A percentile compares a stretch with the other conserved stretches of the same genome.
Evolutionary conservation across 139 green algal species (phyloP).

Genomic region (Marvania coccoides): DNA sequence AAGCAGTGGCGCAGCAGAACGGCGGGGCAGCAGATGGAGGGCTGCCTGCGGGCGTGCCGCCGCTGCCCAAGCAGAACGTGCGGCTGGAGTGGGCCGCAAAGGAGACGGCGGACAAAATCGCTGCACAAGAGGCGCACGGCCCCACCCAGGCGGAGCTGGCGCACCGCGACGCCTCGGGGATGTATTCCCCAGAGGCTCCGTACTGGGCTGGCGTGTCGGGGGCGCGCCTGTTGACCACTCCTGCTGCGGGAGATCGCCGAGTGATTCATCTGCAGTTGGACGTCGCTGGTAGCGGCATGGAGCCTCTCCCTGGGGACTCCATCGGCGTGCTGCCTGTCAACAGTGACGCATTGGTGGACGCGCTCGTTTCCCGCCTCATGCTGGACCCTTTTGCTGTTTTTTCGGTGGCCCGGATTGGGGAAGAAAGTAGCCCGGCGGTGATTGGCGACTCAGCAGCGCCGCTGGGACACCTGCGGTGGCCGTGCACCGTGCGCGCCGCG

Average conservation of each 20-base stretch:
- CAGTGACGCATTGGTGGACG: conserved; percentile 44
- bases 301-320: conserved; percentile 62
- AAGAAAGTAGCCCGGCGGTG: conserved; percentile 9
- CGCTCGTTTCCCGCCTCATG: conserved; percentile 44
- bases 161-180: conserved; percentile 34
- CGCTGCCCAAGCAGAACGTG: conserved; percentile 48
- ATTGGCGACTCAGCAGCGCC: conserved; percentile 11
- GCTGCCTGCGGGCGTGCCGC: conserved; percentile 43
- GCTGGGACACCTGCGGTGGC: conserved; percentile 58
- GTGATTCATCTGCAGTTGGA: conserved; percentile 87
- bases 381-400: conserved; percentile 43
- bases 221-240: conserved; percentile 25
- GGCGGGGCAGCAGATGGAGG: not conserved
- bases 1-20: not conserved
- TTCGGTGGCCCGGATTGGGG: conserved; percentile 17
- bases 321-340: conserved; percentile 81
- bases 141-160: conserved; percentile 24
- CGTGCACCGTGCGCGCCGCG: conserved; percentile 68
- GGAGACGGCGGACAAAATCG: conserved; percentile 5
- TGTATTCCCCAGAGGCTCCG: conserved; percentile 50
- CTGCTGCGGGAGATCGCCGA: conserved; percentile 35
- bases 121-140: conserved; percentile 6
- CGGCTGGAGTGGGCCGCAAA: conserved; percentile 12
- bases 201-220: conserved; percentile 51
- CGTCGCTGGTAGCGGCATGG: conserved; percentile 54